Conservation (phyloP, 1,139 yeast species). For the Dujonia santamariae region DNA sequence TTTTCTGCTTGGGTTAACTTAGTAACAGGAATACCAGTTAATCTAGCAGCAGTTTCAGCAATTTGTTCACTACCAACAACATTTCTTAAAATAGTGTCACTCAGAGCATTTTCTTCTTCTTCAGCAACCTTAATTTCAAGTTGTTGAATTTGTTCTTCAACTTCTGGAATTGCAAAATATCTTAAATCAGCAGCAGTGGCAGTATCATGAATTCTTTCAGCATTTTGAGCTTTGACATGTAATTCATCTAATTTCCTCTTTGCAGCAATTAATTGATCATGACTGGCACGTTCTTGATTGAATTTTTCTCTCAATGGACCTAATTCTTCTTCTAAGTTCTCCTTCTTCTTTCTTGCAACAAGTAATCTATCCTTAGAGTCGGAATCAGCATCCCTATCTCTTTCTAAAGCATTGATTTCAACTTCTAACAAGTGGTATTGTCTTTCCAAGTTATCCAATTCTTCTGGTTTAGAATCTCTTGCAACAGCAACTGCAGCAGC, state of each 20-base stretch:
- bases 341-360: conserved; percentile 74
- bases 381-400: conserved; percentile 89
- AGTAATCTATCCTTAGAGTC: conserved; percentile 83
- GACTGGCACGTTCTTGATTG: conserved; percentile 86
- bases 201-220: conserved; percentile 94
- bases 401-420: conserved; percentile 93
- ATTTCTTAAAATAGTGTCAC: conserved; percentile 69
- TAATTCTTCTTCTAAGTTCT: conserved; percentile 79
- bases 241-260: conserved; percentile 90
- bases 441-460: conserved; percentile 88
- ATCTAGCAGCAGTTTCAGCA: conserved; percentile 94
- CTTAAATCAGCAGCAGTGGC: conserved; percentile 94
- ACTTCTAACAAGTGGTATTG: conserved; percentile 87
- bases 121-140: conserved; percentile 76
- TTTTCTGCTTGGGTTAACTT: conserved; percentile 95
- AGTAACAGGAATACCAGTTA: conserved; percentile 98
- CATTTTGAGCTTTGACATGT: conserved; percentile 89
- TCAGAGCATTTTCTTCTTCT: conserved; percentile 46
- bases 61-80: conserved; percentile 92
- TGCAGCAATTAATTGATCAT: conserved; percentile 83
- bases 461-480: conserved; percentile 97
- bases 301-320: conserved; percentile 84
- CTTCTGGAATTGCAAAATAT: conserved; percentile 95
- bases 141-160: conserved; percentile 69
- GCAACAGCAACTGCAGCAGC: conserved; percentile 99